Evolutionary conservation across 192 early-diverging fungal genomes (phyloP), one percentile per base, ranked within the genome.

Genomic region (Coemansia sp.): DNA sequence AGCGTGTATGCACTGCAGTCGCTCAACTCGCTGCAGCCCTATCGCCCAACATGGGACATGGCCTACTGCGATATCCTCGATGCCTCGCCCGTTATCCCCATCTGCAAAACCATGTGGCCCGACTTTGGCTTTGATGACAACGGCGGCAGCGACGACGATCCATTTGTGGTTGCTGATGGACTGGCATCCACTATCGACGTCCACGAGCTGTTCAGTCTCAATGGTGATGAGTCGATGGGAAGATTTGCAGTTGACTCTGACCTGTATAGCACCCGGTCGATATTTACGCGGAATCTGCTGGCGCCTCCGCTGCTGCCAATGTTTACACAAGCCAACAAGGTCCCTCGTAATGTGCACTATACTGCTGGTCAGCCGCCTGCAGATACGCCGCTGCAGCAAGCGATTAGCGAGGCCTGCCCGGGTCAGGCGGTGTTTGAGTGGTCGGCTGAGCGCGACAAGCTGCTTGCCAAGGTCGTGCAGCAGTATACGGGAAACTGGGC

Each of bases 51-150:
- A 9, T 79, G 76, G 76, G 71, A 73, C 6, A 67, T 64, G 45
- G 45, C 68, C 21, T 79, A 79, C 53, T 79, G 76, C 61, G 71
- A 79, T 59, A 53, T 79, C 14, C 65, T 79, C 4, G 76, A 79
- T 28, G 67, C 67, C 26, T 79, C 71, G 4, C 76, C 76, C 6
- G 76, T 80, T 13, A 69, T 75, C 10, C 78, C 78, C 2, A 80
- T 80, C 14, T 80, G 78, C 62, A 80, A 71, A 46, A 71, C 78
- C 11, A 80, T 80, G 78, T 80, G 78, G 78, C 60, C 71, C 4
- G 71, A 73, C 57, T 70, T 70, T 64, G 62, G 51, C 7, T 34
- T 36, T 35, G 39, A 16, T 39, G 76, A 58, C 37, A 48, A 53
- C 3, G 61, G 33, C 9, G 62, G 63, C 21, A 50, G 56, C 0